Evolutionary conservation across 2,329 filamentous ascomycete genomes (phyloP).

Genomic region (Malbranchea cinnamomea): DNA sequence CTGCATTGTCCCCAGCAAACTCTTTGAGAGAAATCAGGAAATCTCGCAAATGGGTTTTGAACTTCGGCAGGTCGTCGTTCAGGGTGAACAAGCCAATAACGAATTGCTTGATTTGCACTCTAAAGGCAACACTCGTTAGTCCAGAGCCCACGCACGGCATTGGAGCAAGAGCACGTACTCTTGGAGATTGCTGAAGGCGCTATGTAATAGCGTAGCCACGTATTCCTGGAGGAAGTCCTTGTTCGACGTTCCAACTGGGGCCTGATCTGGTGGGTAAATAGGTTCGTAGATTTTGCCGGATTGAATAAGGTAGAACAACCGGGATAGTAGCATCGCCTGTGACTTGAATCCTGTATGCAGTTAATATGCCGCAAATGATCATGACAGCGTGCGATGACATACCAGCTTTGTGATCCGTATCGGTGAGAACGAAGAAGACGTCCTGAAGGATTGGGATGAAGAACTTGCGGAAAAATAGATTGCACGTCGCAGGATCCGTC

Average conservation of each 20-base stretch:
- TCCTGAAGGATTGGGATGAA: slow-evolving; percentile 92
- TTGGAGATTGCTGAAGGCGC: slow-evolving; percentile 86
- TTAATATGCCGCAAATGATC: background rate
- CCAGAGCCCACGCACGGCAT: too few species aligned
- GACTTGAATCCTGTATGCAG: slow-evolving; percentile 63
- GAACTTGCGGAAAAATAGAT: slow-evolving; percentile 95
- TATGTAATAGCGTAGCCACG: slow-evolving; percentile 68
- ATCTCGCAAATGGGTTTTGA: slow-evolving; percentile 90
- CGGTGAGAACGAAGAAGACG: slow-evolving; percentile 94
- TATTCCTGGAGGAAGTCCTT: slow-evolving; percentile 82
- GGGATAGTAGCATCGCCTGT: slow-evolving; percentile 81
- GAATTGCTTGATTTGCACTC: slow-evolving; percentile 74
- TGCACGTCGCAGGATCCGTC: slow-evolving; percentile 70
- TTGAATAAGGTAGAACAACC: slow-evolving; percentile 93
- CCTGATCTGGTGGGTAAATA: slow-evolving; percentile 75
- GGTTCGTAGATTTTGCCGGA: slow-evolving; percentile 81
- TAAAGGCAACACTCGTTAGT: slow-evolving; percentile 27
- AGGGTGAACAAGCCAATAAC: slow-evolving; percentile 77
- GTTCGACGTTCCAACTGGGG: slow-evolving; percentile 69
- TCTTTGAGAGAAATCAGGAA: slow-evolving; percentile 97
- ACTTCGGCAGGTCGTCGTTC: slow-evolving; percentile 81
- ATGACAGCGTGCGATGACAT: slow-evolving; percentile 10
- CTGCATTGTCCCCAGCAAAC: slow-evolving; percentile 87
- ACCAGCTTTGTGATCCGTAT: slow-evolving; percentile 93
- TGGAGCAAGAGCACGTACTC: slow-evolving; percentile 46